These are phyloP conservation scores for Lasiosphaeria ovina DNA, from an alignment of 495 filamentous ascomycete genomes.

Conservation along the genomic window DNA sequence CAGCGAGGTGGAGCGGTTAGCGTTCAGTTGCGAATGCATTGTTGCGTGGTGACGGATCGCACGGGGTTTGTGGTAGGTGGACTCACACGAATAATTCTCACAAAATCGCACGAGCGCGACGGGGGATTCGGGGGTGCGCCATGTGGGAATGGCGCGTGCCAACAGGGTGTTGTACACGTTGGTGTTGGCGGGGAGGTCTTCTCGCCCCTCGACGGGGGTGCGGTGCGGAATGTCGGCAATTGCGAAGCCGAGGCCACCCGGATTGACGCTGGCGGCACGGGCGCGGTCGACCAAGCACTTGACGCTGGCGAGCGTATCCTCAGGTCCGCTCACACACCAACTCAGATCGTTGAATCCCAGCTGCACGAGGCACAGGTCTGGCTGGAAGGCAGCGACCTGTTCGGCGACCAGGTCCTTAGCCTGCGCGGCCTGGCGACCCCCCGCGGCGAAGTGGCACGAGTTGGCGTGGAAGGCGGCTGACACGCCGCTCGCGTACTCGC, in stretches of 20 bases:
- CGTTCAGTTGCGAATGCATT: background rate
- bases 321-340: conserved; percentile 29
- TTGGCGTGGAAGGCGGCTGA: conserved; percentile 22
- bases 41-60: background rate
- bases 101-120: conserved; percentile 25
- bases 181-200: conserved; percentile 27
- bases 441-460: conserved; percentile 23
- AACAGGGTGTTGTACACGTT: conserved; percentile 31
- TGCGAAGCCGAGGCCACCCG: conserved; percentile 25
- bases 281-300: conserved; percentile 23
- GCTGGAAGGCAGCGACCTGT: conserved; percentile 39
- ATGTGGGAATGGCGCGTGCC: conserved; percentile 9
- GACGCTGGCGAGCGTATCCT: conserved; percentile 25
- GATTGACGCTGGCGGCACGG: conserved; percentile 15
- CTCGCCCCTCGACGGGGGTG: conserved; percentile 16
- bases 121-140: conserved; percentile 27
- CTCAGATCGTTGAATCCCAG: conserved; percentile 42
- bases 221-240: conserved; percentile 34
- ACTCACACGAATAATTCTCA: conserved; percentile 30
- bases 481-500: conserved; percentile 29
- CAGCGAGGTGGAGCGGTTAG: too few species aligned
- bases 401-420: conserved; percentile 42
- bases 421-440: conserved; percentile 28
- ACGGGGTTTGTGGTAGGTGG: background rate
- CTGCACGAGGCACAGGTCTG: conserved; percentile 35